These are phyloP conservation scores for Plasmodium fragile DNA, from an alignment of 169 alveolate species.

Conservation along the genomic window DNA sequence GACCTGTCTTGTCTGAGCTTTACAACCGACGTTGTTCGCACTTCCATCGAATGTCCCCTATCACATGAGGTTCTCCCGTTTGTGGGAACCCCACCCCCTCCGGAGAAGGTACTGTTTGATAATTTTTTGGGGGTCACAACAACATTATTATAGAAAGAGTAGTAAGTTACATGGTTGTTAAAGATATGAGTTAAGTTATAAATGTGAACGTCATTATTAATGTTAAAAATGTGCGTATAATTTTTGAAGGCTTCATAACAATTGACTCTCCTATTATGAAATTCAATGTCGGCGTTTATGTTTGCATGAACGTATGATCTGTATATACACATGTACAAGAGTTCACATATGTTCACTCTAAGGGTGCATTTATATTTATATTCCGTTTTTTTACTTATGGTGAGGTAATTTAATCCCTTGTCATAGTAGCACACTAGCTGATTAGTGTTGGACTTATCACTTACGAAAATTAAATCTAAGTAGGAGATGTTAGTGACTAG, in stretches of 20 bases:
- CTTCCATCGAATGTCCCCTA: not conserved
- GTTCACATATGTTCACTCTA: slow-evolving; percentile 60
- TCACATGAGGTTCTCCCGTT: not conserved
- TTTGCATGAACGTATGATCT: slow-evolving; percentile 69
- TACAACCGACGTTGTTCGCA: not conserved
- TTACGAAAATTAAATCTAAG: slow-evolving; percentile 16
- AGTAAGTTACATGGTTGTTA: slow-evolving; percentile 59
- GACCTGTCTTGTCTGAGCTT: not conserved
- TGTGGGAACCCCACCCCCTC: not conserved
- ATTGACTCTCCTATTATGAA: slow-evolving; percentile 27
- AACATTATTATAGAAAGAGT: slow-evolving; percentile 38
- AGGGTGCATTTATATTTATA: slow-evolving; percentile 69
- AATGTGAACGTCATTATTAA: slow-evolving; percentile 66
- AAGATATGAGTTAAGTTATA: slow-evolving; percentile 62
- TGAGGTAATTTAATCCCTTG: slow-evolving; percentile 17
- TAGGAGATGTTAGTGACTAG: slow-evolving; percentile 21
- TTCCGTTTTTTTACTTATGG: slow-evolving; percentile 73
- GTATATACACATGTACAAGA: slow-evolving; percentile 56
- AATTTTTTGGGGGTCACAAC: not conserved
- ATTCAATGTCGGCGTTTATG: slow-evolving; percentile 35
- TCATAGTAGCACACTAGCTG: not conserved
- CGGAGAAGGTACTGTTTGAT: not conserved
- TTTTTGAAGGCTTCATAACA: slow-evolving; percentile 72
- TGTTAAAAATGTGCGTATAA: slow-evolving; percentile 72
- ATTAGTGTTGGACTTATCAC: slow-evolving; percentile 7